phyloP scores from a whole-genome alignment of 495 filamentous ascomycete genomes.

The Penicillium lagena region DNA sequence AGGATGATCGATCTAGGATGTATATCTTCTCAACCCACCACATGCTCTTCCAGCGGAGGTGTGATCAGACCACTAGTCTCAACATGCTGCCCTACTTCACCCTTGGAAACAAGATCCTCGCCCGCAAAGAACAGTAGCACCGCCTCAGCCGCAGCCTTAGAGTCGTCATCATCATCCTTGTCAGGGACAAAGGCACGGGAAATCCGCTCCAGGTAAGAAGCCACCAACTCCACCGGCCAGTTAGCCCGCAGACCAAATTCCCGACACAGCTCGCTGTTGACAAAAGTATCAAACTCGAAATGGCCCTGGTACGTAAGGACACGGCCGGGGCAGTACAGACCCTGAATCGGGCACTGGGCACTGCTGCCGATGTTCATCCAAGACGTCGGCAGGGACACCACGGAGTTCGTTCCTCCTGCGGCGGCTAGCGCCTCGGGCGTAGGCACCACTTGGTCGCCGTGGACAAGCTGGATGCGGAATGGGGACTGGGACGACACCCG shows the following conservation, averaged over 20 bases:
- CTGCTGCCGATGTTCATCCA: conserved; percentile 32
- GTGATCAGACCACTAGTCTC: conserved; percentile 15
- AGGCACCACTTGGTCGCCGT: conserved; percentile 26
- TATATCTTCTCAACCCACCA: too few relatives aligned
- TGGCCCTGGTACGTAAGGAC: conserved; percentile 37
- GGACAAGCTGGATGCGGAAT: conserved; percentile 26
- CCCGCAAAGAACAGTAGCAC: conserved; percentile 29
- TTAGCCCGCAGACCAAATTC: conserved; percentile 25
- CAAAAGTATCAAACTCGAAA: conserved; percentile 37
- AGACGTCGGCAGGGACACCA: conserved; percentile 9
- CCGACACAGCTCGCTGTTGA: conserved; percentile 24
- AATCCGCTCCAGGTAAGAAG: conserved; percentile 18
- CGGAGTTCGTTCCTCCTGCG: background rate
- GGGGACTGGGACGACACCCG: conserved; percentile 3
- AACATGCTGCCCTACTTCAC: background rate
- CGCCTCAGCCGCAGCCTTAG: conserved; percentile 30
- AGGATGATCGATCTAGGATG: too few relatives aligned
- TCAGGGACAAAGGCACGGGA: conserved; percentile 11
- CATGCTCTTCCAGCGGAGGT: conserved; percentile 7
- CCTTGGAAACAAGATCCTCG: conserved; percentile 1
- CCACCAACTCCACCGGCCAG: conserved; percentile 16
- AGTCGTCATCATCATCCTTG: conserved; percentile 27
- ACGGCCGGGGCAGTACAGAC: conserved; percentile 28
- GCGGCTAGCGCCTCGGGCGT: conserved; percentile 6
- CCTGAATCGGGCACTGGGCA: conserved; percentile 30